A percentile compares a stretch with the other conserved stretches of the same genome.
phyloP scores from a whole-genome alignment of 345 rosid species.

The Populus deltoides region DNA sequence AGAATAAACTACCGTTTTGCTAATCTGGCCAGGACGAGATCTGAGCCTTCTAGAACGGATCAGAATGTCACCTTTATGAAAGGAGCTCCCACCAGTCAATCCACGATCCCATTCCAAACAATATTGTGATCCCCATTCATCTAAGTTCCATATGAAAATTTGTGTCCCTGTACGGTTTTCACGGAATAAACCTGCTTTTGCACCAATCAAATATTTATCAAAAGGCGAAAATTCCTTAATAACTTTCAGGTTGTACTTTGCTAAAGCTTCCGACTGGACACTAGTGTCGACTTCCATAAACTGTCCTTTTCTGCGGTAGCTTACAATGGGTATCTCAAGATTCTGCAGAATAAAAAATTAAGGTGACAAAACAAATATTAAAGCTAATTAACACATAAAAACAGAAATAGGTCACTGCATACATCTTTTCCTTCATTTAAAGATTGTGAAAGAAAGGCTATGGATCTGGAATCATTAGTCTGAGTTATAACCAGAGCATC shows the following conservation, averaged over 20 bases:
- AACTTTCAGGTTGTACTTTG: slow-evolving; percentile 34
- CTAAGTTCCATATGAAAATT: slow-evolving; percentile 37
- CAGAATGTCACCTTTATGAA: slow-evolving; percentile 37
- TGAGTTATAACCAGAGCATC: slow-evolving; percentile 41
- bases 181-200: slow-evolving; percentile 30
- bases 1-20: slow-evolving; percentile 21
- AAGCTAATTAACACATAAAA: background rate
- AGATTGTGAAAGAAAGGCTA: slow-evolving; percentile 41
- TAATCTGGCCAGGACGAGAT: slow-evolving; percentile 39
- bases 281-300: slow-evolving; percentile 26
- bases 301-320: slow-evolving; percentile 36
- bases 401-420: background rate
- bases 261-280: slow-evolving; percentile 28
- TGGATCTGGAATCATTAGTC: slow-evolving; percentile 34
- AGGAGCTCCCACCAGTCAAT: slow-evolving; percentile 31
- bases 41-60: slow-evolving; percentile 34
- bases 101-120: slow-evolving; percentile 25
- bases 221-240: slow-evolving; percentile 35
- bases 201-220: slow-evolving; percentile 41
- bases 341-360: slow-evolving; percentile 18
- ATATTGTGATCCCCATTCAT: slow-evolving; percentile 35
- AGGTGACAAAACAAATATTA: background rate
- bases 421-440: slow-evolving; percentile 41
- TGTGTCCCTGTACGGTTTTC: slow-evolving; percentile 31
- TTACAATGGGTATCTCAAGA: slow-evolving; percentile 38